Base-by-base conservation (phyloP, 192 early-diverging fungal genomes). In the Coemansia pectinata region DNA sequence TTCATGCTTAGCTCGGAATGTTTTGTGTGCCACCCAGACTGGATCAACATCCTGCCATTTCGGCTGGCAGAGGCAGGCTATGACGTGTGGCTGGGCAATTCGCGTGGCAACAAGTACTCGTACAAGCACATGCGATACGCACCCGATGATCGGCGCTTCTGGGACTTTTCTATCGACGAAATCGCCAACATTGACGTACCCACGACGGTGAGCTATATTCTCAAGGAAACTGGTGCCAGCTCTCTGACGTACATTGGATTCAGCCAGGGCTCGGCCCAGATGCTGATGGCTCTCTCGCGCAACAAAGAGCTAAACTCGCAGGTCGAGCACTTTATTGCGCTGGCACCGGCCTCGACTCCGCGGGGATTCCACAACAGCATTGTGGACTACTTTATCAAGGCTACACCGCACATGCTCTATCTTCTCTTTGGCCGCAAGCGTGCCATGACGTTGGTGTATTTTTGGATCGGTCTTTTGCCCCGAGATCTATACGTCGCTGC, bases 41-140 rank as follows among this genome's bases (percentile, higher is more conserved):
- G 90, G 66, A 76, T 88, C 48, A 85, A 86, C 19, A 90, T 91
- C 36, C 69, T 98, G 62, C 90, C 95, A 8, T 93, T 94, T 69
- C 76, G 93, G 4, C 87, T 98, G 25, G 94, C 92, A 6, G 91
- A 95, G 59, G 91, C 90, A 8, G 92, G 92, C 21, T 98, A 94
- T 78, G 96, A 98, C 78, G 96, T 98, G 0, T 98, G 96, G 96
- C 72, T 98, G 7, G 95, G 94, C 25, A 97, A 98, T 73, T 90
- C 93, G 23, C 85, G 96, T 25, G 96, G 95, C 14, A 96, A 96
- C 85, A 98, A 98, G 79, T 96, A 97, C 74, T 90, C 90, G 45
- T 93, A 91, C 73, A 94, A 93, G 66, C 93, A 97, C 70, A 73
- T 87, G 42, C 87, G 74, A 17, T 81, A 86, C 39, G 89, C 84